Base-by-base conservation (phyloP, 305 asterid species). In the Fraxinus floribunda region DNA sequence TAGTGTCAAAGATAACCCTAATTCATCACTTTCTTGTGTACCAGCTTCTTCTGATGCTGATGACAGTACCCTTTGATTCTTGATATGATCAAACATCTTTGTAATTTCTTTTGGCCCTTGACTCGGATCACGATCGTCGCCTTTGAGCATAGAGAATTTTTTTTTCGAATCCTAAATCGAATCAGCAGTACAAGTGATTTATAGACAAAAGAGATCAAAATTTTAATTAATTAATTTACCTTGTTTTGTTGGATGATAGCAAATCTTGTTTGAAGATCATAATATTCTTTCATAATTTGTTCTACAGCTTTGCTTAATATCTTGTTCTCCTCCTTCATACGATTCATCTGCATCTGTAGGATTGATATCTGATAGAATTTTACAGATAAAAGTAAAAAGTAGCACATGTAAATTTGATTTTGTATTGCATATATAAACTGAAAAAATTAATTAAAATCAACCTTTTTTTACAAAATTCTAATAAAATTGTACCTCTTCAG, bases 251-350 rank as follows among this genome's bases (percentile, higher is more conserved):
- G 90, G 71, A 88, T 60, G 15, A 79, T 22, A 22, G 89, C 80
- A 77, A 86, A 84, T 77, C 88, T 86, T 0, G 84, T 83, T 79
- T 88, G 91, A 22, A 91, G 84, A 87, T 90, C 89, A 38, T 30
- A 76, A 86, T 90, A 91, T 62, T 91, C 91, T 76, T 86, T 91
- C 86, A 84, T 86, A 1, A 91, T 86, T 52, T 80, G 79, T 78
- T 90, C 92, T n/a, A 91, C 90, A 0, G 89, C 86, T 68, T 81
- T 82, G 78, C 88, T 82, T 55, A 91, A 74, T 2, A 80, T 26
- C 44, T 87, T 84, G 86, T 91, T 91, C 90, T 91, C 94, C 76
- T 90, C 93, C 86, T 86, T 91, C 88, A 91, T 80, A 18, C 44
- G 88, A 44, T 84, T 86, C 91, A 91, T 86, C 88, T 83, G 70